Conservation (phyloP, 345 rosid genomes). For the Eucalyptus erythrocorys region DNA sequence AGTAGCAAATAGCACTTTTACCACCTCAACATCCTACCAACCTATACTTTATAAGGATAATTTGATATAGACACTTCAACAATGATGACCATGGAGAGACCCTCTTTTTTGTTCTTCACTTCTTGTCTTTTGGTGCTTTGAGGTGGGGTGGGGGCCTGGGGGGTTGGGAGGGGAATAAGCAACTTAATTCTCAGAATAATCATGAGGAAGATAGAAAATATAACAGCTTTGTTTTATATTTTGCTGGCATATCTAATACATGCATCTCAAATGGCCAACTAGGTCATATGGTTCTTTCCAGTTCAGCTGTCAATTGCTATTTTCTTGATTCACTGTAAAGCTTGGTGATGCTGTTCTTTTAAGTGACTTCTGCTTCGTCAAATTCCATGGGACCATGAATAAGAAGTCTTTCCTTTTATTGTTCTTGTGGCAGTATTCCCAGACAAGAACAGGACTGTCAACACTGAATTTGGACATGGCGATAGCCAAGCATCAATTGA, state of each 20-base stretch:
- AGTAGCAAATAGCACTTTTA: not conserved
- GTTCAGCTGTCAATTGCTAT: not conserved
- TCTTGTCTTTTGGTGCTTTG: not conserved
- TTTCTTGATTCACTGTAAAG: not conserved
- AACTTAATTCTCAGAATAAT: not conserved
- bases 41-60: not conserved
- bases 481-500: constrained; percentile 24
- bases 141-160: not conserved
- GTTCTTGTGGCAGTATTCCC: constrained; percentile 10
- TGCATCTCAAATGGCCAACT: not conserved
- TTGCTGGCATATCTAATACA: not conserved
- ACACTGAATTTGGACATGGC: constrained; percentile 14
- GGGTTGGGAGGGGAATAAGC: not conserved
- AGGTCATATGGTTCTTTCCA: not conserved
- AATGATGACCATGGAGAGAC: not conserved
- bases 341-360: not conserved
- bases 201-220: not conserved
- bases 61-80: not conserved
- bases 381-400: not conserved
- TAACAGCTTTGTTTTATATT: not conserved
- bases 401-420: not conserved
- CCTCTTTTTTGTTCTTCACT: not conserved
- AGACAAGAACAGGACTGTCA: constrained; percentile 26
- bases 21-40: not conserved
- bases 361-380: not conserved